These are phyloP conservation scores for Limnanthes douglasii DNA, from an alignment of 345 rosid genomes.

Conservation along the genomic window DNA sequence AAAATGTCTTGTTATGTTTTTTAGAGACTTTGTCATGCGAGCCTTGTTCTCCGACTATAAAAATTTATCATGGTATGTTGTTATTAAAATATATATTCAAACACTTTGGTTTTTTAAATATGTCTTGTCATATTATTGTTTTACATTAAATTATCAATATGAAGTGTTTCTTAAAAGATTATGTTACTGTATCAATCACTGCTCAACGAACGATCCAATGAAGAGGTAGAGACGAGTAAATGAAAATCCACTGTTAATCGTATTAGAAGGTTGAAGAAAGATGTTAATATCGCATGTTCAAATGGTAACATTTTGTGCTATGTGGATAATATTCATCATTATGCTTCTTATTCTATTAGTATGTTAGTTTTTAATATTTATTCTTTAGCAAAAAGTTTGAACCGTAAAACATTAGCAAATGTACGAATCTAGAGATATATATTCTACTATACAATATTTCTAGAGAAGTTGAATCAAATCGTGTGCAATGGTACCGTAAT, in stretches of 20 bases:
- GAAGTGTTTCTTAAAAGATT: slow-evolving; percentile 79
- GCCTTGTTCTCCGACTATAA: too few species aligned
- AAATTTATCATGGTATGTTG: too few species aligned
- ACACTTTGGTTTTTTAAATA: too few species aligned
- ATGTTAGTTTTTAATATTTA: not conserved
- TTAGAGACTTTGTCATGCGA: too few species aligned
- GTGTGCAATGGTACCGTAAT: too few species aligned
- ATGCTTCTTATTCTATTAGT: not conserved
- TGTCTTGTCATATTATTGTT: slow-evolving; percentile 1
- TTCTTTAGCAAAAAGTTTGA: slow-evolving; percentile 43
- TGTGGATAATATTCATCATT: not conserved
- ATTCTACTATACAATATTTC: not conserved
- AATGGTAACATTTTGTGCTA: slow-evolving; percentile 24
- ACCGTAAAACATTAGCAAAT: slow-evolving; percentile 45
- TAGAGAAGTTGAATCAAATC: too few species aligned
- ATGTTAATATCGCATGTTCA: slow-evolving; percentile 43
- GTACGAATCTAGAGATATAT: slow-evolving; percentile 69
- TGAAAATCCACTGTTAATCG: slow-evolving; percentile 59
- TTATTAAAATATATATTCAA: too few species aligned
- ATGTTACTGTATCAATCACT: slow-evolving; percentile 72
- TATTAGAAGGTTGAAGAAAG: slow-evolving; percentile 79
- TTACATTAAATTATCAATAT: slow-evolving; percentile 54
- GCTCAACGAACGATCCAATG: slow-evolving; percentile 50
- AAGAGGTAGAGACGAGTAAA: slow-evolving; percentile 71
- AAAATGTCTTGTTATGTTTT: too few species aligned